Evolutionary conservation across 2,329 filamentous ascomycete genomes (phyloP), one percentile per base, ranked within the genome.

Genomic region (Chaetomium globosum): DNA sequence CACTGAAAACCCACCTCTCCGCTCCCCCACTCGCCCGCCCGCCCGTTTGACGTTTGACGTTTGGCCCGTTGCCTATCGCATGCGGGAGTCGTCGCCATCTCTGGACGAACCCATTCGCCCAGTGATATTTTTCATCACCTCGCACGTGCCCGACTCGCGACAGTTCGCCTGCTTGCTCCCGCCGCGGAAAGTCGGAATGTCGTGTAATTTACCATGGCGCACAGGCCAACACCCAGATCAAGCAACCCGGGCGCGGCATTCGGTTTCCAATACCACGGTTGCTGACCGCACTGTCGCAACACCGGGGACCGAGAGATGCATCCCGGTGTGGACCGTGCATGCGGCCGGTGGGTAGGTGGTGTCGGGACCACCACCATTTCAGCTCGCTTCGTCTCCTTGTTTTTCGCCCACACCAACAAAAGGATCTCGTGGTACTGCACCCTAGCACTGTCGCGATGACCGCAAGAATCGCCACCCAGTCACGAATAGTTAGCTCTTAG

Each of bases 251-350:
- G 21, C 55, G 21, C 57, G 62, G 59, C 64, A 66, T n/a, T 66
- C 31, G 26, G 26, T 19, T 65, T 65, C 54, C 67, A 69, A 67
- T 64, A 67, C 67, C 65, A 67, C 53, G 65, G 67, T 59, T 65
- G 56, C 49, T 39, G 16, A 57, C 65, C 60, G 64, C 64, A 57
- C 52, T 54, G 46, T 60, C 59, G 51, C 62, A 19, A 36, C 56
- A 49, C 52, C 54, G 64, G 49, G 55, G 26, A 39, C 28, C 28
- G n/a, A 39, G 36, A 59, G 61, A 53, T 64, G 59, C 58, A 60
- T 61, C 57, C 61, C 63, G 63, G 57, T 30, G 57, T 65, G 63
- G 51, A 43, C 58, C 57, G 57, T 60, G 57, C 63, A 59, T 64
- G 43, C 39, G 39, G 48, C 57, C 51, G 39, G 16, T 39, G 36